phyloP scores from a whole-genome alignment of 1,284 basidiomycete genomes.

The Malassezia caprae region DNA sequence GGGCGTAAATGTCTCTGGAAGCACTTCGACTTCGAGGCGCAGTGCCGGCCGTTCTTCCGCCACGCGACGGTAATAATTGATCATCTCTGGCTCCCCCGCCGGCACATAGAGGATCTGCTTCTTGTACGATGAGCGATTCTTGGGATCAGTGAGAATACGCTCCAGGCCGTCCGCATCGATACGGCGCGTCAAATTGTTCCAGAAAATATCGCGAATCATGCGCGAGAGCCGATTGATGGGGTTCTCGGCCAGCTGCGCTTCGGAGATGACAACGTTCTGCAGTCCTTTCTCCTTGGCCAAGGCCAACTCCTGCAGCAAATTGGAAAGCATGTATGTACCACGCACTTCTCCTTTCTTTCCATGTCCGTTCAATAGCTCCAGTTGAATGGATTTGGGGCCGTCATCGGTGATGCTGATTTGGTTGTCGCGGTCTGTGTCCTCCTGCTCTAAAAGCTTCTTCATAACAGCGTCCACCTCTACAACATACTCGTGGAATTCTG shows the following conservation, averaged over 20 bases:
- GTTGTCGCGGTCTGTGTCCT: slow-evolving; percentile 93
- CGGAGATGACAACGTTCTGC: slow-evolving; percentile 94
- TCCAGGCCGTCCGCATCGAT: slow-evolving; percentile 96
- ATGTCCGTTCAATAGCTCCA: slow-evolving; percentile 93
- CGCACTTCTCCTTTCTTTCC: slow-evolving; percentile 70
- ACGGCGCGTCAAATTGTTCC: slow-evolving; percentile 88
- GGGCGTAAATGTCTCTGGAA: slow-evolving; percentile 81
- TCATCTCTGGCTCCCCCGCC: slow-evolving; percentile 80
- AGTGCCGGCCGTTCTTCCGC: slow-evolving; percentile 56
- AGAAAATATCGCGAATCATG: slow-evolving; percentile 97
- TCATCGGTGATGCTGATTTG: slow-evolving; percentile 91
- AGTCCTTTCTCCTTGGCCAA: slow-evolving; percentile 89
- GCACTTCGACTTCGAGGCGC: slow-evolving; percentile 76
- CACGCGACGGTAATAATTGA: slow-evolving; percentile 68
- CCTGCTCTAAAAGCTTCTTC: slow-evolving; percentile 86
- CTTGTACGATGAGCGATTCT: slow-evolving; percentile 53
- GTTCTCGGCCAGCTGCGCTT: slow-evolving; percentile 88
- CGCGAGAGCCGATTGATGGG: slow-evolving; percentile 90
- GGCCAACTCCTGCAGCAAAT: slow-evolving; percentile 94
- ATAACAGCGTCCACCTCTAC: slow-evolving; percentile 99
- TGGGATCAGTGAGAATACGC: slow-evolving; percentile 90
- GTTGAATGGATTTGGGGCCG: slow-evolving; percentile 86
- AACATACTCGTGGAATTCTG: slow-evolving; percentile 56
- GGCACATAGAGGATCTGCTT: slow-evolving; percentile 84
- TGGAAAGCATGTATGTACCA: slow-evolving; percentile 75